Evolutionary conservation across 371 early-diverging fungal species (phyloP).

Genomic region (Fennellomyces sp.): DNA sequence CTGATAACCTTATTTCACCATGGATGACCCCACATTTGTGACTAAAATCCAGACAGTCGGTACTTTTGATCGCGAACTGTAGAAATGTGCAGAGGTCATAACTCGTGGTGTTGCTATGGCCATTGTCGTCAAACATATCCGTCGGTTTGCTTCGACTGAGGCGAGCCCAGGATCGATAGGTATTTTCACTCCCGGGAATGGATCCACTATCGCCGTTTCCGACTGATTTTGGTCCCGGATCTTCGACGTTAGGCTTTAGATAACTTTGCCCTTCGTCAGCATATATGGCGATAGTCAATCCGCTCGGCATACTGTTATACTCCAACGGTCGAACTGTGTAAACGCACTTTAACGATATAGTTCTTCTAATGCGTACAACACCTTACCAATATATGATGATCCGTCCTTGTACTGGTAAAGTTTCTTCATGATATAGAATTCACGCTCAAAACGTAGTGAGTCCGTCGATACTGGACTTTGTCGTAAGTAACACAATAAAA

Average conservation of each 20-base stretch:
- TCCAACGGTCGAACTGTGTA: constrained; percentile 37
- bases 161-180: not conserved
- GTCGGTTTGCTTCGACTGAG: not conserved
- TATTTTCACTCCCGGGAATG: not conserved
- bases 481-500: too few relatives aligned
- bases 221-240: too few relatives aligned
- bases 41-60: constrained; percentile 45
- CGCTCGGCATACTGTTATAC: constrained; percentile 36
- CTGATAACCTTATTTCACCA: constrained; percentile 39
- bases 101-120: not conserved
- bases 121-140: not conserved
- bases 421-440: constrained; percentile 46
- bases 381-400: constrained; percentile 33
- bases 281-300: constrained; percentile 40
- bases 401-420: constrained; percentile 39
- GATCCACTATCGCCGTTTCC: not conserved
- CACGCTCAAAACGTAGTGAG: constrained; percentile 40
- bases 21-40: constrained; percentile 42
- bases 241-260: not conserved
- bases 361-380: too few relatives aligned
- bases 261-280: constrained; percentile 37
- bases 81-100: constrained; percentile 44
- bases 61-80: constrained; percentile 46
- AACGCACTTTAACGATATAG: not conserved
- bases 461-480: too few relatives aligned